Evolutionary conservation across 1,284 basidiomycete species (phyloP).

Genomic region (Phlebopus sp.): DNA sequence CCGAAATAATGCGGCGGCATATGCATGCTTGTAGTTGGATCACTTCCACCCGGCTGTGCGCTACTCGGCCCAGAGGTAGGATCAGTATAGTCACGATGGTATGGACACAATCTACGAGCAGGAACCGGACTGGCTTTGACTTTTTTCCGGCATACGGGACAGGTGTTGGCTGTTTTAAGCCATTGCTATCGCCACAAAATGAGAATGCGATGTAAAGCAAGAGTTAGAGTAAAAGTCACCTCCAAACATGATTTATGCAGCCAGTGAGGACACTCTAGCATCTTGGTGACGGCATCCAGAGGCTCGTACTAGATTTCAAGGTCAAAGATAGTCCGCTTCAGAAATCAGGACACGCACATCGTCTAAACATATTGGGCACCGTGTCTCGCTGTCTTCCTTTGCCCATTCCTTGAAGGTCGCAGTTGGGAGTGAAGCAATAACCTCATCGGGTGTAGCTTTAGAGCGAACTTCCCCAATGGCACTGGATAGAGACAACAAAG

Average conservation of each 20-base stretch:
- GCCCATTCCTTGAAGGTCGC: constrained; percentile 67
- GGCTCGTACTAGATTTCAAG: constrained; percentile 50
- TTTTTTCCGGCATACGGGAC: constrained; percentile 62
- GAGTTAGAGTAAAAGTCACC: constrained; percentile 36
- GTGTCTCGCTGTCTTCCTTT: constrained; percentile 56
- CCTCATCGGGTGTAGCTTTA: constrained; percentile 54
- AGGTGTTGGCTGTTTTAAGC: constrained; percentile 61
- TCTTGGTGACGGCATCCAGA: constrained; percentile 55
- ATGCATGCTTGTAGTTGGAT: constrained; percentile 1
- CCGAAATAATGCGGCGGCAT: background rate
- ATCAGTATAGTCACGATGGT: constrained; percentile 2
- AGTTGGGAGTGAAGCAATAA: constrained; percentile 56
- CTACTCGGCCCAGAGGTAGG: constrained; percentile 9
- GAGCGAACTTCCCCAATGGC: constrained; percentile 64
- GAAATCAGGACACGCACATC: constrained; percentile 51
- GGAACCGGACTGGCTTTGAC: constrained; percentile 35
- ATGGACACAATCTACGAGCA: constrained; percentile 17
- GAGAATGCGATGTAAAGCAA: background rate
- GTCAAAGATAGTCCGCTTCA: background rate
- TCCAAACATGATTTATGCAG: constrained; percentile 69
- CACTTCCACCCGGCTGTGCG: background rate
- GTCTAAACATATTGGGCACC: constrained; percentile 78
- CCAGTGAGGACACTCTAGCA: constrained; percentile 73
- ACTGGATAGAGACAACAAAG: constrained; percentile 53
- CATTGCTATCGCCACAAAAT: constrained; percentile 48